Base-by-base conservation (phyloP, 805 yeast species). In the Candida odintsovae region DNA sequence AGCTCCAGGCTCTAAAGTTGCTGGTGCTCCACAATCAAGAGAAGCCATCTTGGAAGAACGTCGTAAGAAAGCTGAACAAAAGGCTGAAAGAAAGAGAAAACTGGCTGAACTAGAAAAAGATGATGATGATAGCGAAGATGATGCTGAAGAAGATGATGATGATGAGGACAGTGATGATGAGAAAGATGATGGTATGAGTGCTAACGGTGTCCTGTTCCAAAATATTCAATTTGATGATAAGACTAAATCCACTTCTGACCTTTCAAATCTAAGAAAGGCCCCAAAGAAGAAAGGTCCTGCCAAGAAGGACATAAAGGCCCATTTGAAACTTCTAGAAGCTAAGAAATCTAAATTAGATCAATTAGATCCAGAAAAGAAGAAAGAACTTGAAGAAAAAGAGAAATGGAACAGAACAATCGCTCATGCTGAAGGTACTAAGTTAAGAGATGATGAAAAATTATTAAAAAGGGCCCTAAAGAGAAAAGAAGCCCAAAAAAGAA, bases 361-460 rank as follows among this genome's bases (percentile, higher is more conserved):
- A 33, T 66, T 89, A 60, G 83, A 82, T 49, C 88, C 80, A 40
- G 78, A 82, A 39, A 83, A 81, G 58, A 73, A 73, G 46, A 63
- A 67, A 25, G 75, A 77, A 50, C 66, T 75, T 16, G 76, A 76
- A 47, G 89, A 86, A 50, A 88, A 90, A 59, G 82, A 80, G 31
- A 80, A 82, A 58, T 94, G 99, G 99, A 80, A 77, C 56, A 77
- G 78, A 56, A 88, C 94, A 11, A 71, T 92, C 68, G 76, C 85
- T 26, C 90, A 84, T 60, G 89, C 95, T 8, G 95, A 90, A 65
- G 99, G 99, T 43, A 68, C 80, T 23, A 92, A 89, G 64, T 71
- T 92, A 40, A 86, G 85, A 57, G 97, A 94, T 66, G 95, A 92
- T 65, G 98, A 92, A 64, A 83, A 80, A 61, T 69, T 94, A 56